Percentiles rank a stretch among this genome's conserved stretches.
Conservation (phyloP, 2,329 filamentous ascomycete genomes). For the Macrophomina phaseolina region DNA sequence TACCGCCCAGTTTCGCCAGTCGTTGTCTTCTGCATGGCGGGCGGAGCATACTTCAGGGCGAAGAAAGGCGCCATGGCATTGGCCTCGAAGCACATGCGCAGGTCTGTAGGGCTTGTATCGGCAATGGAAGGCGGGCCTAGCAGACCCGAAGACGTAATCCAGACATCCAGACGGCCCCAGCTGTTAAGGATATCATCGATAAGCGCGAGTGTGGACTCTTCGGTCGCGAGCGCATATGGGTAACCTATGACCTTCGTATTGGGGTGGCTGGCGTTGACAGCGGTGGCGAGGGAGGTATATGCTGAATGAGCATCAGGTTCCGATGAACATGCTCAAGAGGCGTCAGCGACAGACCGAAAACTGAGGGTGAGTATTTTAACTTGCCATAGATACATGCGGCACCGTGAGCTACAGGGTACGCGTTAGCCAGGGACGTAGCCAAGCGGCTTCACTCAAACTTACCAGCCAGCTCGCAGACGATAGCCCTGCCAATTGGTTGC, state of each 20-base stretch:
- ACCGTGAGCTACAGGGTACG: slow-evolving; percentile 58
- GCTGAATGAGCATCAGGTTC: background rate
- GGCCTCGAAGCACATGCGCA: slow-evolving; percentile 64
- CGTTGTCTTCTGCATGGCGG: slow-evolving; percentile 46
- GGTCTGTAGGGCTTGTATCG: slow-evolving; percentile 61
- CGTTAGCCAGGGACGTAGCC: background rate
- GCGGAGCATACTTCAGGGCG: slow-evolving; percentile 67
- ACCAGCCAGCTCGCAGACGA: slow-evolving; percentile 65
- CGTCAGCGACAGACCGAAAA: no score
- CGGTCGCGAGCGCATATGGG: slow-evolving; percentile 63
- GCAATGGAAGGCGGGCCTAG: slow-evolving; percentile 64
- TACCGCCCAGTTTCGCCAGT: slow-evolving; percentile 47
- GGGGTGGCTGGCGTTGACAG: slow-evolving; percentile 38
- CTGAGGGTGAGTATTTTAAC: background rate
- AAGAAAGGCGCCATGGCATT: slow-evolving; percentile 69
- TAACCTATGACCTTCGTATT: slow-evolving; percentile 68
- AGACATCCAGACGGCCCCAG: slow-evolving; percentile 65
- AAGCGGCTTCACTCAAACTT: slow-evolving; percentile 26
- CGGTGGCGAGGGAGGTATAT: background rate
- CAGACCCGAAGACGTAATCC: slow-evolving; percentile 63
- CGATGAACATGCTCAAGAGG: slow-evolving; percentile 7
- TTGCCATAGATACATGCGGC: slow-evolving; percentile 65
- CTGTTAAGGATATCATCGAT: slow-evolving; percentile 69
- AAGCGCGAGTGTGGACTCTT: slow-evolving; percentile 64
- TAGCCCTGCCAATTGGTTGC: slow-evolving; percentile 65